Conservation (phyloP, 345 rosid species). For the Acer campestre region DNA sequence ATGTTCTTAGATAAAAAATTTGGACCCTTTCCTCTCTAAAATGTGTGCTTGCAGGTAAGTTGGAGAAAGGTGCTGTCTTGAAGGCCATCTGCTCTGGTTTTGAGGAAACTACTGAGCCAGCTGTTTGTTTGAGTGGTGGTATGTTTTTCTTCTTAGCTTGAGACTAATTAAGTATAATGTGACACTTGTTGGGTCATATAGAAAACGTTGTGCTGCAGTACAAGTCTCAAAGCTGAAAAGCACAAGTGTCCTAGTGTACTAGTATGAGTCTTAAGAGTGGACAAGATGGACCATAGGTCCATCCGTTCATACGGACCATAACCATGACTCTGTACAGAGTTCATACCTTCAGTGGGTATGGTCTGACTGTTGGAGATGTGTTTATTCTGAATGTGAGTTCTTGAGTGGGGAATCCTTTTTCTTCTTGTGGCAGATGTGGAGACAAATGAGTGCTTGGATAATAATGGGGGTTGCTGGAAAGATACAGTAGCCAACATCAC, state of each 20-base stretch:
- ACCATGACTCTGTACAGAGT: conserved; percentile 2
- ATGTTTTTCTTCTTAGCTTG: conserved; percentile 30
- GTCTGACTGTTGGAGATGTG: not conserved
- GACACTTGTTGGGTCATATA: not conserved
- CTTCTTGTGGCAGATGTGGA: conserved; percentile 66
- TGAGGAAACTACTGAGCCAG: conserved; percentile 96
- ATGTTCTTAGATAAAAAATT: conserved; percentile 6
- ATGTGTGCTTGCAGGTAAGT: conserved; percentile 63
- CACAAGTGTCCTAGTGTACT: not conserved
- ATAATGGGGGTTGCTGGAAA: conserved; percentile 95
- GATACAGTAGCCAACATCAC: conserved; percentile 79
- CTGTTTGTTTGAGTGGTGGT: conserved; percentile 88
- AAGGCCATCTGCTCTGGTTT: conserved; percentile 97
- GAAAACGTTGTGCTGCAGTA: not conserved
- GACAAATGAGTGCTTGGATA: conserved; percentile 93
- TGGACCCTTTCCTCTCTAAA: conserved; percentile 18
- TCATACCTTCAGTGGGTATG: conserved; percentile 5
- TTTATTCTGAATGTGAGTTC: conserved; percentile 13
- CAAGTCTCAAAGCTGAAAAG: conserved; percentile 1
- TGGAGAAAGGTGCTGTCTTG: conserved; percentile 90
- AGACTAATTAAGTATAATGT: not conserved
- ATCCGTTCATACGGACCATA: not conserved
- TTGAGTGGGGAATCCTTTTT: conserved; percentile 11
- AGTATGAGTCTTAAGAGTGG: conserved; percentile 5
- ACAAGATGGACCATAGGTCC: not conserved